These are phyloP conservation scores for Ailanthus altissimus DNA, from an alignment of 345 rosid genomes.

Conservation along the genomic window DNA sequence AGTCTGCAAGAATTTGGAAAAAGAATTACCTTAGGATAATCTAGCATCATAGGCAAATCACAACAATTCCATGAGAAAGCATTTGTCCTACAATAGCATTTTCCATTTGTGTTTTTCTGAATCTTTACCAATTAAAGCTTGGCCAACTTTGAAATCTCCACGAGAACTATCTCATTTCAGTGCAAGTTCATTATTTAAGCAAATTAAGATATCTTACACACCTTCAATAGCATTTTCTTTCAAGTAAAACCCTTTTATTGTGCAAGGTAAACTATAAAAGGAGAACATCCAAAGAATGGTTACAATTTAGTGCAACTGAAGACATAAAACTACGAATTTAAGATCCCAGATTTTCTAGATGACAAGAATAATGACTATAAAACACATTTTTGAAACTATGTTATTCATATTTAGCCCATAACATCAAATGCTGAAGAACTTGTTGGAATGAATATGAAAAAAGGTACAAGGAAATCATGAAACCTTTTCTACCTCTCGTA, in stretches of 20 bases:
- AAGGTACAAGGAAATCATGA: background rate
- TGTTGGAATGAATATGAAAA: background rate
- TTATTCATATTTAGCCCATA: background rate
- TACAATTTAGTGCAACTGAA: no score
- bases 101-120: background rate
- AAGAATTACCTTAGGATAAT: slow-evolving; percentile 8
- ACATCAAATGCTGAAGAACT: background rate
- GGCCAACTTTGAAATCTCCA: background rate
- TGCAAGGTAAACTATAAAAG: no score
- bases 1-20: slow-evolving; percentile 44
- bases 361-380: background rate
- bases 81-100: background rate
- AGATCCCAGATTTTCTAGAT: background rate
- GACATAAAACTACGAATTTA: background rate
- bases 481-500: slow-evolving; percentile 59
- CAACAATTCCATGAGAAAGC: background rate
- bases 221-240: background rate
- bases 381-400: background rate
- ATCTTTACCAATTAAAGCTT: background rate
- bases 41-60: background rate
- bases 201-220: background rate
- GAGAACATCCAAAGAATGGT: no score
- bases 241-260: no score
- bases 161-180: background rate
- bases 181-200: background rate